Base-by-base conservation (phyloP, 2,329 filamentous ascomycete species). In the Sporothrix phasma region DNA sequence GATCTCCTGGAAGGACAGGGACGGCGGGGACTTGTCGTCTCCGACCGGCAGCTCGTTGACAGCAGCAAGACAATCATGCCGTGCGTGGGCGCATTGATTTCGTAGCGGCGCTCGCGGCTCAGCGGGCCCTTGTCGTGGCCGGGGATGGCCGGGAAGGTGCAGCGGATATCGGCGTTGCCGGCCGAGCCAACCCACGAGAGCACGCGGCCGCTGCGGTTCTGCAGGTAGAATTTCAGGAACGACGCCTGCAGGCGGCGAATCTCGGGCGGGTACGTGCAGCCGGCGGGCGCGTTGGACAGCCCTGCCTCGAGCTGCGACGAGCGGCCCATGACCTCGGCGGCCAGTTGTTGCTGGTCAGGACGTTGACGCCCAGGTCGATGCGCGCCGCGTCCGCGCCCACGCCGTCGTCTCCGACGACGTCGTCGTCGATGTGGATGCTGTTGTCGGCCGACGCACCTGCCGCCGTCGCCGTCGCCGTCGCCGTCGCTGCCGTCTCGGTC, bases 321-420 rank as follows among this genome's bases (percentile, higher is more conserved):
- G 66, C 84, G 74, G 7, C 88, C 86, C 86, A 97, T 92, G 13
- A 91, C 85, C 70, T 97, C 92, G 69, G 85, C 1, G 94, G 94
- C 94, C 94, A 99, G 73, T 91, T 93, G 74, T 95, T 97, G 69
- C 88, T 92, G 0, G 92, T 97, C 45, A 99, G 82, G 34, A 99
- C 88, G 68, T 86, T 90, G 75, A 97, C 88, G 59, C 83, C 84
- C 26, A 99, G 81, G 54, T 97, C 94, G 31, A 93, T 84, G 34
- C 82, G 84, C 72, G 82, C 85, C 3, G 80, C 24, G 51, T 51
- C 46, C 34, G 24, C 51, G 41, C 29, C 64, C 34, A 37, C 77
- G 76, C 81, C 71, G 19, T 76, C 73, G 73, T 85, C 74, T 73
- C 5, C 22, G 2, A 8, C 22, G 6, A 4, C 46, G 8, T n/a